Evolutionary conservation across 257 asterid species (phyloP), one percentile per base, ranked within the genome.

Genomic region (Paraleonurus japonicus): DNA sequence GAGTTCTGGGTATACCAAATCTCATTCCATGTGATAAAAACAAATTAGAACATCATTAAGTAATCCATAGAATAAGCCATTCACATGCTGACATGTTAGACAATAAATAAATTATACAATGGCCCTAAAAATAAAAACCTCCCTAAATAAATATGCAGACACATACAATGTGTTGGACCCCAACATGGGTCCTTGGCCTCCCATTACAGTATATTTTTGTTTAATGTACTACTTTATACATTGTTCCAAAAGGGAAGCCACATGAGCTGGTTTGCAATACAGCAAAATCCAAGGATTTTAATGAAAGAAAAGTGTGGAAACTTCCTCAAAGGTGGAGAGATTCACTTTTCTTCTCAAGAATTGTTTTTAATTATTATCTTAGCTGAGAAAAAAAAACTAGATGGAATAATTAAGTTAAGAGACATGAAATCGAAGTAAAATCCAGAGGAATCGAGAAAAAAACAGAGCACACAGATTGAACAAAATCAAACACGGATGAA

Each of bases 181-280:
- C 63, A 61, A 37, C 60, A 69, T 73, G 71, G 54, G 76, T 17
- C 30, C 3, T 61, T 61, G 67, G 47, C 78, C 63, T 72, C 74
- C 60, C 43, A 69, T 62, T 71, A 67, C 28, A 62, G 73, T 53
- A 43, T 72, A 61, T 57, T 66, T 70, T 26, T 48, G 53, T 35
- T 61, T 41, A 61, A 47, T 66, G 43, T 35, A 58, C 73, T 35
- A 58, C 76, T 69, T 69, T 73, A 61, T 58, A 24, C 15, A 50
- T 24, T 30, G 67, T 64, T 19, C 75, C 76, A 60, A 67, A 81
- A 70, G 61, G 43, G 41, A 77, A 70, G 60, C 78, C 67, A 77
- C 75, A 75, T 80, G 82, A 82, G 90, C 85, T 86, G 89, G 73
- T 65, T 69, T 55, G 84, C 85, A 84, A 64, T 43, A 76, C 1